A percentile compares a stretch with the other conserved stretches of the same genome.
Conservation (phyloP, 2,329 filamentous ascomycete species). For the Pyricularia sp. region DNA sequence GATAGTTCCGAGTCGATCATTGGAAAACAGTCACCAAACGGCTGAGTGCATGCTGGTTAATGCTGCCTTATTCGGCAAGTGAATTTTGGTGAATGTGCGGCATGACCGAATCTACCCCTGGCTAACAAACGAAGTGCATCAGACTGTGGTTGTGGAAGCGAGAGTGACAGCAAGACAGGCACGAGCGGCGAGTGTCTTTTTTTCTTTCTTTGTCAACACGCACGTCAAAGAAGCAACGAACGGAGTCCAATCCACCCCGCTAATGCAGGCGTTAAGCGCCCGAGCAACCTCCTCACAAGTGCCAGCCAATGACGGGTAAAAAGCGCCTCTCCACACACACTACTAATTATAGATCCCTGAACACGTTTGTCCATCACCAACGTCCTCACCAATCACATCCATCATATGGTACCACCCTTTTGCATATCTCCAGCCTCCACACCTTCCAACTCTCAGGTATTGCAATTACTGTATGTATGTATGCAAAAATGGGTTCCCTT, state of each 20-base stretch:
- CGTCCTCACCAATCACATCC: neutral
- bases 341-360: neutral
- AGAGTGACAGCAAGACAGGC: neutral
- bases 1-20: neutral
- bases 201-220: too few relatives aligned
- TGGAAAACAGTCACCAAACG: neutral
- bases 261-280: slow-evolving; percentile 2
- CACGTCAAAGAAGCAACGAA: neutral
- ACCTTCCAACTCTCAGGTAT: neutral
- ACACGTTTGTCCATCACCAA: neutral
- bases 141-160: neutral
- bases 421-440: neutral
- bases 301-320: neutral
- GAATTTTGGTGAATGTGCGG: neutral
- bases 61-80: neutral
- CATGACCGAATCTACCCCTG: neutral
- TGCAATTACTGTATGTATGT: too few relatives aligned
- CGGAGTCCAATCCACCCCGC: neutral
- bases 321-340: neutral
- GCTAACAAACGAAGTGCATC: neutral
- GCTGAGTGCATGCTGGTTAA: neutral
- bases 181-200: neutral
- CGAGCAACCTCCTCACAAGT: neutral
- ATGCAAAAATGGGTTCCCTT: neutral
- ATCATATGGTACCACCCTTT: neutral